A percentile compares a stretch with the other conserved stretches of the same genome.
Evolutionary conservation across 1,139 yeast genomes (phyloP).

Genomic region (Scheffersomyces cryptocercus): DNA sequence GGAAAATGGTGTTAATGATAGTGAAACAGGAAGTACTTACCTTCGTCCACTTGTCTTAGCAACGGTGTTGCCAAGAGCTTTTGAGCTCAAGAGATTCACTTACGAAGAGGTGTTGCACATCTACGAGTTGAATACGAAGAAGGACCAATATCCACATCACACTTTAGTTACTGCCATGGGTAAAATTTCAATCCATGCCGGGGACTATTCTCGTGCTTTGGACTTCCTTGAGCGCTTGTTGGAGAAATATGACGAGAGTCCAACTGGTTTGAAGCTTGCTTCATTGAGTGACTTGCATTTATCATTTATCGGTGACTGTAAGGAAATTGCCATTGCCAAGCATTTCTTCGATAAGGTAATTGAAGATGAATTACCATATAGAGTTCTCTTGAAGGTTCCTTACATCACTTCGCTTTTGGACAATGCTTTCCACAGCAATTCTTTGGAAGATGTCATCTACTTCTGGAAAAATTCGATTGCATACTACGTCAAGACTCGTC

Average conservation of each 20-base stretch:
- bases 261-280: slow-evolving; percentile 13
- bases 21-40: slow-evolving; percentile 28
- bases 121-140: slow-evolving; percentile 35
- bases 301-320: slow-evolving; percentile 79
- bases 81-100: slow-evolving; percentile 57
- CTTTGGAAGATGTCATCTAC: slow-evolving; percentile 58
- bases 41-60: slow-evolving; percentile 63
- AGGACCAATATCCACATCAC: slow-evolving; percentile 20
- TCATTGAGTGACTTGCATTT: slow-evolving; percentile 63
- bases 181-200: slow-evolving; percentile 40
- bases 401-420: slow-evolving; percentile 67
- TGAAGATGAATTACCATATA: slow-evolving; percentile 67
- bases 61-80: slow-evolving; percentile 68
- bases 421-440: slow-evolving; percentile 59
- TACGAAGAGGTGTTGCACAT: slow-evolving; percentile 55
- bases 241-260: slow-evolving; percentile 24
- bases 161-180: slow-evolving; percentile 40
- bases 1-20: slow-evolving; percentile 45
- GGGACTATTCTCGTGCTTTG: slow-evolving; percentile 42
- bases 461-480: slow-evolving; percentile 67
- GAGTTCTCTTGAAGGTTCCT: slow-evolving; percentile 72
- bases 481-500: slow-evolving; percentile 50
- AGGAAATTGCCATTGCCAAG: slow-evolving; percentile 70
- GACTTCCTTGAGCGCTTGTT: slow-evolving; percentile 43
- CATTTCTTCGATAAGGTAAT: slow-evolving; percentile 75